Conservation (phyloP, 129 eudicot genomes). For the Calendula officinalis region DNA sequence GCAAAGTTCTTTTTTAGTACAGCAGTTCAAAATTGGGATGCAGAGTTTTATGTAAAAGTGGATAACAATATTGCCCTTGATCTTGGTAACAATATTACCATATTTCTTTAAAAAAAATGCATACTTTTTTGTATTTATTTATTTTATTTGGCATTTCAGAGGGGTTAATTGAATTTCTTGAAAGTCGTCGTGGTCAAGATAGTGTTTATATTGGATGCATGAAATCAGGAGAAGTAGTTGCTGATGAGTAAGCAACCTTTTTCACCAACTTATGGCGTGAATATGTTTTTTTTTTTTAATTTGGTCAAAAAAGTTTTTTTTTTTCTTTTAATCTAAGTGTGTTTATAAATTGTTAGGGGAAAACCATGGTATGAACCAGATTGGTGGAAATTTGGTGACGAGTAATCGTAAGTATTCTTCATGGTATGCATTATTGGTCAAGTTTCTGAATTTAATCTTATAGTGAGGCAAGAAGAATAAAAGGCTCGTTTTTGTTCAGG, state of each 20-base stretch:
- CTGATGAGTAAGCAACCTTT: constrained; percentile 57
- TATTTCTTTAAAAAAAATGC: constrained; percentile 1
- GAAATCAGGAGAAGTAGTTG: constrained; percentile 90
- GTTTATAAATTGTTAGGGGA: constrained; percentile 61
- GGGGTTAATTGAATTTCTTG: constrained; percentile 75
- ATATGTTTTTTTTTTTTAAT: background rate
- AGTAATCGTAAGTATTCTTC: constrained; percentile 74
- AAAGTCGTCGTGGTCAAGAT: constrained; percentile 70
- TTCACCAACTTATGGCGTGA: background rate
- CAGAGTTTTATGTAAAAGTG: constrained; percentile 61
- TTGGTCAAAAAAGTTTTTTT: background rate
- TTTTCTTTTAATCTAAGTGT: constrained; percentile 13
- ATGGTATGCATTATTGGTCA: constrained; percentile 1
- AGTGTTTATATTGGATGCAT: constrained; percentile 89
- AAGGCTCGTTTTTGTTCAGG: constrained; percentile 43
- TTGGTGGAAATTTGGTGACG: constrained; percentile 99
- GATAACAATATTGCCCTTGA: constrained; percentile 83
- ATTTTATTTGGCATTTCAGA: constrained; percentile 41
- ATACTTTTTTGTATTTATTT: constrained; percentile 2
- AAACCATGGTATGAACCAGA: constrained; percentile 93
- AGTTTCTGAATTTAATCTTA: background rate
- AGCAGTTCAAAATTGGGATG: constrained; percentile 41
- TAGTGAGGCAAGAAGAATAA: constrained; percentile 10
- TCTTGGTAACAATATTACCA: constrained; percentile 51
- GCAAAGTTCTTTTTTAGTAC: constrained; percentile 41